These are phyloP conservation scores for Ceratobasidium sp. DNA, from an alignment of 1,284 basidiomycete genomes.

Conservation along the genomic window DNA sequence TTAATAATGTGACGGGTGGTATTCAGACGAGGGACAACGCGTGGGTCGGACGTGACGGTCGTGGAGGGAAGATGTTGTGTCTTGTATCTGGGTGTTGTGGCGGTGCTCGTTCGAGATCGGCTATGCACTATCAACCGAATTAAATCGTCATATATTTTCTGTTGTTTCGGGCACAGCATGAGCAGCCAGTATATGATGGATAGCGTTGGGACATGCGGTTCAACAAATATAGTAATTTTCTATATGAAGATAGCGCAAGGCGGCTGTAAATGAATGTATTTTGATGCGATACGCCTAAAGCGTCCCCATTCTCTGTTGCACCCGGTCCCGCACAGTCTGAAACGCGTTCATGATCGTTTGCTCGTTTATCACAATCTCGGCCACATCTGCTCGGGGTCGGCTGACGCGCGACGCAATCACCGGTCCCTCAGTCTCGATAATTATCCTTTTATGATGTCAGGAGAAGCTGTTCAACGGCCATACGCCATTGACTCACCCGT, in stretches of 20 bases:
- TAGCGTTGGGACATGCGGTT: background rate
- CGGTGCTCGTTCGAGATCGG: constrained; percentile 15
- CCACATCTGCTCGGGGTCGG: constrained; percentile 88
- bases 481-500: constrained; percentile 72
- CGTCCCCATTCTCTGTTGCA: constrained; percentile 67
- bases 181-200: background rate
- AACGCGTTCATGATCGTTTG: constrained; percentile 93
- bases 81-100: constrained; percentile 4
- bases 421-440: constrained; percentile 94
- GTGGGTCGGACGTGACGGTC: constrained; percentile 17
- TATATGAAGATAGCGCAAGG: too few species aligned
- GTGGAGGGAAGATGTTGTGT: constrained; percentile 31
- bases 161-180: constrained; percentile 5
- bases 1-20: background rate
- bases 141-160: background rate
- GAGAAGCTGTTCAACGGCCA: background rate
- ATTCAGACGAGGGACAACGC: background rate
- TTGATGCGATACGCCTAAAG: constrained; percentile 49
- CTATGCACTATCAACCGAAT: background rate
- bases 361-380: constrained; percentile 98
- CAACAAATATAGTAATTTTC: background rate
- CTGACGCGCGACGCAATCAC: constrained; percentile 96
- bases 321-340: constrained; percentile 85
- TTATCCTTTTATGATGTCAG: constrained; percentile 76
- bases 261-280: background rate